These are phyloP conservation scores for Fusarium sp. DNA, from an alignment of 2,329 filamentous ascomycete genomes.

Conservation along the genomic window DNA sequence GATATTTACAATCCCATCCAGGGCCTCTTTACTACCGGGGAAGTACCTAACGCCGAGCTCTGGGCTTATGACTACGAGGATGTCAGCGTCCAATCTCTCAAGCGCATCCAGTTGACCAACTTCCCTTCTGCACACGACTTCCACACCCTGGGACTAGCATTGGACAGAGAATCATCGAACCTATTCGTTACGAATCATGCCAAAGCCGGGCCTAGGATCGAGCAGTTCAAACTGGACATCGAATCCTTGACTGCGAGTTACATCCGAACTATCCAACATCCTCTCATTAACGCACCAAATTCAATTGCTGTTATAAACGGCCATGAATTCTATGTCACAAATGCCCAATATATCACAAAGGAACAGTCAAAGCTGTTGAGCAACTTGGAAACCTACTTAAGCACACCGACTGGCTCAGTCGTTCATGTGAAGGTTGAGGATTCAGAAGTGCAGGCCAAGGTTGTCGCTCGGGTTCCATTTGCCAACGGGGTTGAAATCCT, in stretches of 20 bases:
- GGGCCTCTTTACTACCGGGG: constrained; percentile 42
- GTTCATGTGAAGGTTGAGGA: constrained; percentile 49
- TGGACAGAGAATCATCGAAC: constrained; percentile 49
- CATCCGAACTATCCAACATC: constrained; percentile 52
- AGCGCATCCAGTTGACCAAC: constrained; percentile 33
- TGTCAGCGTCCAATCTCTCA: constrained; percentile 32
- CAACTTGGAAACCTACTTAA: constrained; percentile 51
- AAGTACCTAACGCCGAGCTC: constrained; percentile 44
- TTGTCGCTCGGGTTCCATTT: constrained; percentile 52
- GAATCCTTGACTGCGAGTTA: constrained; percentile 50
- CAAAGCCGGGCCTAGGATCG: constrained; percentile 50
- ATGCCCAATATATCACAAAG: constrained; percentile 52
- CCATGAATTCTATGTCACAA: constrained; percentile 56
- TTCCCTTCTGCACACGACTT: constrained; percentile 49
- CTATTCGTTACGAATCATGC: constrained; percentile 55
- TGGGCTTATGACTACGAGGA: constrained; percentile 53
- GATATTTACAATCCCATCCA: constrained; percentile 13
- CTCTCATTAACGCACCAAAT: constrained; percentile 54
- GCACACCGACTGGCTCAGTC: constrained; percentile 49
- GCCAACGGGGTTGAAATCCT: constrained; percentile 57
- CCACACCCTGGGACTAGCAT: constrained; percentile 55
- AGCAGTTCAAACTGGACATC: constrained; percentile 54
- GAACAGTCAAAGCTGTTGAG: constrained; percentile 42
- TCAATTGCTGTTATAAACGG: constrained; percentile 50
- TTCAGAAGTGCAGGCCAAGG: constrained; percentile 26